Conservation (phyloP, 208 protist genomes). For the Trypanosoma conorhini region DNA sequence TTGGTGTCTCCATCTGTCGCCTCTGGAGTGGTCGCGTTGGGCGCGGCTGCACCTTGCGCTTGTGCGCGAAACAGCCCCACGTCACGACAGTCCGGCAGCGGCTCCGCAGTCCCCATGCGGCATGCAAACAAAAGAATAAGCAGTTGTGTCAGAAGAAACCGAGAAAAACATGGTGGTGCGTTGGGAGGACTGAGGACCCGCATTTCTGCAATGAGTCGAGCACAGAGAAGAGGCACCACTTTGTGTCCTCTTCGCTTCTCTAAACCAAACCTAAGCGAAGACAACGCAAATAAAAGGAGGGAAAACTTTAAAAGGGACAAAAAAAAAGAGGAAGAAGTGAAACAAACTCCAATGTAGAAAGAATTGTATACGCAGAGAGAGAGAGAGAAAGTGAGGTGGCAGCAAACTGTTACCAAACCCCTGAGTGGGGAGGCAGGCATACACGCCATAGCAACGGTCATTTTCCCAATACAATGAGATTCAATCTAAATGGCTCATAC, state of each 20-base stretch:
- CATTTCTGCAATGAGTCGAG: neutral
- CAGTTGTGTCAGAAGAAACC: conserved; percentile 1
- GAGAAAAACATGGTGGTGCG: conserved; percentile 8
- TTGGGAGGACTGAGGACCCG: no score
- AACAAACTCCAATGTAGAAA: no score
- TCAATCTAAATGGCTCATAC: neutral
- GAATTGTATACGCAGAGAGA: no score
- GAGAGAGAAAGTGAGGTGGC: no score
- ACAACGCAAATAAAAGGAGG: no score
- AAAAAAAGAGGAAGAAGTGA: no score
- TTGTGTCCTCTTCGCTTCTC: no score
- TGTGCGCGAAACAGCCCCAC: conserved; percentile 5
- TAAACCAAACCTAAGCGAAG: no score
- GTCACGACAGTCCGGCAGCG: conserved; percentile 7
- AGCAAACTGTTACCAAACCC: no score
- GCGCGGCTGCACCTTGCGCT: neutral
- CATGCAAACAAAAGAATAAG: conserved; percentile 7
- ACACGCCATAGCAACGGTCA: no score
- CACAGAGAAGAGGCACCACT: neutral
- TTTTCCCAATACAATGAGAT: conserved; percentile 4
- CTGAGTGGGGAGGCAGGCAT: no score
- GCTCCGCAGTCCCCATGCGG: neutral
- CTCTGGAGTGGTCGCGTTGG: neutral
- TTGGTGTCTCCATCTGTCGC: neutral
- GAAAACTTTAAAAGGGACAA: no score